Evolutionary conservation across 495 filamentous ascomycete genomes (phyloP), one percentile per base, ranked within the genome.

Genomic region (Neurospora africana): DNA sequence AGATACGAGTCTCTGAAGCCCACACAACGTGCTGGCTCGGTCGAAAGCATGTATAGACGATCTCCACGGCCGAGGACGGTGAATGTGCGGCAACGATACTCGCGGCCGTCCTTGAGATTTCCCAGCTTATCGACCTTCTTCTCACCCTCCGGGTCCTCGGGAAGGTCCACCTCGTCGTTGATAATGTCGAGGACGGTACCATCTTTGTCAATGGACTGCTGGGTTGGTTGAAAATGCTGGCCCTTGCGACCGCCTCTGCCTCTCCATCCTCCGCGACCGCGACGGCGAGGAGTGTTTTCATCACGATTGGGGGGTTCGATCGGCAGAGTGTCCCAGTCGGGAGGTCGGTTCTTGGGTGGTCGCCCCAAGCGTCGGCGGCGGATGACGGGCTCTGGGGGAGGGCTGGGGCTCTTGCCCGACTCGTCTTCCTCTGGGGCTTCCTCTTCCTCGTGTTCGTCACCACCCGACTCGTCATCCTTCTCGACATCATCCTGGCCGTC

Each of bases 1-100:
- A 99, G 86, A 79, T 99, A 99, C 71, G 92, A 95, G 82, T 99
- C 95, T 70, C 95, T 85, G 86, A 99, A 99, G 8, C 95, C 95
- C 68, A 97, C 95, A 76, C 95, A 99, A 71, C 95, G 89, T 27
- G 95, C 95, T 5, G 95, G 95, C 76, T 99, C 95, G 3, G 95
- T 99, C 2, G 94, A 97, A 77, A 99, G 84, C 95, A 99, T 99
- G 88, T 99, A 99, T 19, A 96, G 87, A 30, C 93, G 83, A 36
- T 95, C 87, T n/a, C 89, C 92, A 68, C 94, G 89, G 68, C 91
- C 92, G 33, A 88, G 84, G 69, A 99, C 91, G 37, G 89, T 97
- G 79, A 99, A 99, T 3, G 92, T 95, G 58, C 95, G 91, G 76
- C 97, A 97, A 68, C 96, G 90, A 78, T 98, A 99, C 75, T 98